Base-by-base conservation (phyloP, 176 grass and related monocot genomes). In the Cymbopogon citratus region DNA sequence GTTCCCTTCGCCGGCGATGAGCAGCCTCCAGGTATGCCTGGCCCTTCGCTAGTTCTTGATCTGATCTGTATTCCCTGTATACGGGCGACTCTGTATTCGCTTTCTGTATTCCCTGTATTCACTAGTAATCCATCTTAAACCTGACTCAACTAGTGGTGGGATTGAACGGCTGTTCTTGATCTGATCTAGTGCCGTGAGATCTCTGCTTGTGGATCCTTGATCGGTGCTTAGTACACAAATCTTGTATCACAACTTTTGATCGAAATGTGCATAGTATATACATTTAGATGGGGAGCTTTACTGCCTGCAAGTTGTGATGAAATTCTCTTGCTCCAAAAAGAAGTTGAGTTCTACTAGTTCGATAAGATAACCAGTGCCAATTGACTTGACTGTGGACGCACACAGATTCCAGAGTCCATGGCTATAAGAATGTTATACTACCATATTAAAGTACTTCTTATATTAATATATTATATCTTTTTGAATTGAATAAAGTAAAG, bases 181-280 rank as follows among this genome's bases (percentile, higher is more conserved):
- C 87, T 85, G 87, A 72, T 82, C 83, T 38, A 56, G 83, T 13
- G 59, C 78, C 46, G 59, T 78, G 87, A 89, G 87, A 74, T 89
- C 83, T 57, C 70, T 6, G 0, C 18, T 2, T 12, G 25, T 31
- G 29, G 83, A 73, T 82, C 87, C 52, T 78, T 86, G 78, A 82
- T 18, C 87, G 66, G 87, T 48, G 79, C 73, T 28, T 11, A 59
- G 24, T 72, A n/a, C n/a, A n/a, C n/a, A n/a, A n/a, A n/a, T n/a
- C n/a, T n/a, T n/a, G n/a, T n/a, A n/a, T n/a, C n/a, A n/a, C n/a
- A n/a, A n/a, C n/a, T n/a, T n/a, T n/a, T n/a, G n/a, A n/a, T n/a
- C n/a, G n/a, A n/a, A n/a, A n/a, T n/a, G n/a, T n/a, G n/a, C n/a
- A n/a, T n/a, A n/a, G n/a, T n/a, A n/a, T n/a, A n/a, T n/a, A n/a